These are phyloP conservation scores for Flaveria trinervia DNA, from an alignment of 129 eudicot species.

Conservation along the genomic window DNA sequence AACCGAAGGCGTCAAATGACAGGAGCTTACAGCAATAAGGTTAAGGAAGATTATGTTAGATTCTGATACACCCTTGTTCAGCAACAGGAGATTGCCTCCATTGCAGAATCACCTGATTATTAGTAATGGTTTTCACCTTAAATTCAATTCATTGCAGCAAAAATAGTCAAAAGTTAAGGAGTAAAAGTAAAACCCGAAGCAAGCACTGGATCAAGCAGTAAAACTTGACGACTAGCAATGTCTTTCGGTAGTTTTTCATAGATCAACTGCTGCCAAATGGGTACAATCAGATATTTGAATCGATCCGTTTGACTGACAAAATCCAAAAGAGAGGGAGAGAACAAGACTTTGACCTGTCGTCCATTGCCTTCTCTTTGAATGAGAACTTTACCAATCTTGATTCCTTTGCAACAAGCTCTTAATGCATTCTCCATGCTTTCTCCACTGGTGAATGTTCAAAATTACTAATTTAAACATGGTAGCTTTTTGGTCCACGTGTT, in stretches of 20 bases:
- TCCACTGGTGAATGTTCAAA: conserved; percentile 49
- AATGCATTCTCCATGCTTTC: conserved; percentile 99
- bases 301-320: background rate
- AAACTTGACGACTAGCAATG: conserved; percentile 78
- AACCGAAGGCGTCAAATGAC: background rate
- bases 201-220: conserved; percentile 90
- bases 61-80: conserved; percentile 84
- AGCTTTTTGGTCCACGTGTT: background rate
- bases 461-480: background rate
- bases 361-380: conserved; percentile 73
- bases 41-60: conserved; percentile 81
- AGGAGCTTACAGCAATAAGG: conserved; percentile 70
- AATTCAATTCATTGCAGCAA: background rate
- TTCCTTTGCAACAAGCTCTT: conserved; percentile 95
- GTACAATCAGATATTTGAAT: conserved; percentile 28
- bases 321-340: conserved; percentile 7
- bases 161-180: background rate
- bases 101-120: conserved; percentile 75
- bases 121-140: background rate
- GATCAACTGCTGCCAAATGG: conserved; percentile 52
- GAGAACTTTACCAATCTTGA: conserved; percentile 88
- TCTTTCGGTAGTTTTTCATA: conserved; percentile 91
- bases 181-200: conserved; percentile 65
- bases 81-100: conserved; percentile 77
- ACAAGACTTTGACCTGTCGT: conserved; percentile 47